Conservation (phyloP, 345 rosid genomes). For the Citrus sinensis region DNA sequence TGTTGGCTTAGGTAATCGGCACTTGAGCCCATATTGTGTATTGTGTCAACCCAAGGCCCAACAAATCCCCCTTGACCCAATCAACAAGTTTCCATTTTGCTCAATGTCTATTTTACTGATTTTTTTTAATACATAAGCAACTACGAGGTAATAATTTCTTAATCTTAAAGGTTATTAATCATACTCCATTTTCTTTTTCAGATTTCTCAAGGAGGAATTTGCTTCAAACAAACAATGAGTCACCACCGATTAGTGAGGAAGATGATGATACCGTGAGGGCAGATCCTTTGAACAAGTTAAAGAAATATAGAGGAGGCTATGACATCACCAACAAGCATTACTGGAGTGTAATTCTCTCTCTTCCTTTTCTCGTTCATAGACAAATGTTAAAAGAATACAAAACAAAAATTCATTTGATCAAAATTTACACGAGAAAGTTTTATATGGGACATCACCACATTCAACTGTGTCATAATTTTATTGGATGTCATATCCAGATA, state of each 20-base stretch:
- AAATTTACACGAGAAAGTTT: too few species aligned
- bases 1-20: background rate
- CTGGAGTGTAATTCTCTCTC: slow-evolving; percentile 57
- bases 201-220: slow-evolving; percentile 23
- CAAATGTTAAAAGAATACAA: background rate
- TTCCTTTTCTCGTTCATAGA: background rate
- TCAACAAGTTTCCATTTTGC: background rate
- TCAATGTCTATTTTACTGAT: too few species aligned
- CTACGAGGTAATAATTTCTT: too few species aligned
- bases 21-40: background rate
- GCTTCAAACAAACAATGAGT: slow-evolving; percentile 17
- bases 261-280: slow-evolving; percentile 51
- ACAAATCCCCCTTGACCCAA: background rate
- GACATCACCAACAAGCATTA: slow-evolving; percentile 63
- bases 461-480: accelerated
- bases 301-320: slow-evolving; percentile 65
- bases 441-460: accelerated
- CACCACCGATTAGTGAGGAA: slow-evolving; percentile 10
- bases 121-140: too few species aligned
- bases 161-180: background rate
- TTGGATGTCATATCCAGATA: accelerated
- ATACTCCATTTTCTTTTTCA: background rate
- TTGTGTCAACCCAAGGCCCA: background rate
- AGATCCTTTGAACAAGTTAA: slow-evolving; percentile 48
- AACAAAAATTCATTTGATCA: too few species aligned